Evolutionary conservation across 1,139 yeast species (phyloP).

Genomic region (Geotrichum fermentans): DNA sequence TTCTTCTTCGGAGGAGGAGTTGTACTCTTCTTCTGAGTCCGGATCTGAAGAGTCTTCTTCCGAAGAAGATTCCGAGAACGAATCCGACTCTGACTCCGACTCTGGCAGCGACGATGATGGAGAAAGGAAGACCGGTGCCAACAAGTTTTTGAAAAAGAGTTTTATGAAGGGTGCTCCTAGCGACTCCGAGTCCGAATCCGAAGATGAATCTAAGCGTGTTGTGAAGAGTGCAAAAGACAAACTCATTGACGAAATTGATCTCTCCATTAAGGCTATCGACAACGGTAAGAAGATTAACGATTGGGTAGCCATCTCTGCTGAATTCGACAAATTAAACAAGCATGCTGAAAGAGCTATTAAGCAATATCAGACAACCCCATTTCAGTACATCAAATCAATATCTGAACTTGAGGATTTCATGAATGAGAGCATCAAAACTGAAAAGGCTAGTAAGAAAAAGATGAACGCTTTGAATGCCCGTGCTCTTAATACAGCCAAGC

Average conservation of each 20-base stretch:
- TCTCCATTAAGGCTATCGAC: conserved; percentile 62
- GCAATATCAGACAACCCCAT: conserved; percentile 68
- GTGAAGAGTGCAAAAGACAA: conserved; percentile 94
- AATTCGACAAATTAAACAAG: conserved; percentile 74
- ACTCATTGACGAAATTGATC: conserved; percentile 78
- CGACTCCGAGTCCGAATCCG: conserved; percentile 53
- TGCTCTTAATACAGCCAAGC: conserved; percentile 83
- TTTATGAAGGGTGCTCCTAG: conserved; percentile 43
- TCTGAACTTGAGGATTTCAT: conserved; percentile 71
- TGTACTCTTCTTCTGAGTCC: conserved; percentile 56
- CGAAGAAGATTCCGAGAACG: conserved; percentile 31
- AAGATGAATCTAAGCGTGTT: conserved; percentile 61
- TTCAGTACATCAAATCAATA: conserved; percentile 61
- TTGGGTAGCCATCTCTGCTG: conserved; percentile 70
- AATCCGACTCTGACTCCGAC: conserved; percentile 36
- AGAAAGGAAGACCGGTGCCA: conserved; percentile 42
- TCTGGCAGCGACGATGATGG: conserved; percentile 44
- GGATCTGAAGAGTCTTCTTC: conserved; percentile 27
- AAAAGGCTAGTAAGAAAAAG: conserved; percentile 58
- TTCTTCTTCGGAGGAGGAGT: conserved; percentile 73
- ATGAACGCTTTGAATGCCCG: conserved; percentile 79
- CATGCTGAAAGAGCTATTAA: conserved; percentile 64
- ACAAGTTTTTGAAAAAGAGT: conserved; percentile 56
- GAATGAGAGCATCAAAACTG: conserved; percentile 52
- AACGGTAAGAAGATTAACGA: conserved; percentile 66